Conservation (phyloP, 768 basidiomycete genomes). For the Calvatia gigantea region DNA sequence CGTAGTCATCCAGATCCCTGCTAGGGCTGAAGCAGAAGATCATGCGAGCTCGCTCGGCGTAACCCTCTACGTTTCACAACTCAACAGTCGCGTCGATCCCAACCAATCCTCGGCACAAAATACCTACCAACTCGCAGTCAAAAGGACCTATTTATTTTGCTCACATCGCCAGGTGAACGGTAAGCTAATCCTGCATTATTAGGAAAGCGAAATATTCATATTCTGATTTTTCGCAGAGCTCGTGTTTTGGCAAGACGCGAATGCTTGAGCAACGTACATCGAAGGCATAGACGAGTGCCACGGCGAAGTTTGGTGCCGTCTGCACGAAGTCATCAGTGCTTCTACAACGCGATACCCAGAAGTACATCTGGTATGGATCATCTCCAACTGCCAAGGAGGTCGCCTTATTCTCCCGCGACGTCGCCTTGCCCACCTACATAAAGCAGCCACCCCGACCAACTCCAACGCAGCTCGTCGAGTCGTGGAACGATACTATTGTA, state of each 20-base stretch:
- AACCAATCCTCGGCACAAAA: constrained; percentile 17
- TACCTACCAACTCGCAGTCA: constrained; percentile 20
- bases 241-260: background rate
- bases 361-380: constrained; percentile 19
- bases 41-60: constrained; percentile 8
- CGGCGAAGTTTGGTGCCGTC: constrained; percentile 3
- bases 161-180: constrained; percentile 8
- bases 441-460: constrained; percentile 7
- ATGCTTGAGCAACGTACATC: constrained; percentile 15
- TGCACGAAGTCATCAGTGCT: constrained; percentile 13
- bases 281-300: constrained; percentile 28
- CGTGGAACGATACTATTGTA: constrained; percentile 13
- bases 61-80: constrained; percentile 20
- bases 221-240: constrained; percentile 9
- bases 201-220: constrained; percentile 10
- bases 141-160: background rate
- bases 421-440: background rate
- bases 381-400: constrained; percentile 23
- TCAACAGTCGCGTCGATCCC: background rate
- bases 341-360: background rate
- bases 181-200: constrained; percentile 5
- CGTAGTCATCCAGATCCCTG: constrained; percentile 26
- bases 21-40: constrained; percentile 13
- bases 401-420: constrained; percentile 12
- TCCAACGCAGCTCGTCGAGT: constrained; percentile 12